Percentiles rank a stretch among this genome's conserved stretches.
Evolutionary conservation across 164 flowering plant genomes (phyloP).

Genomic region (Tetracentron sinense): DNA sequence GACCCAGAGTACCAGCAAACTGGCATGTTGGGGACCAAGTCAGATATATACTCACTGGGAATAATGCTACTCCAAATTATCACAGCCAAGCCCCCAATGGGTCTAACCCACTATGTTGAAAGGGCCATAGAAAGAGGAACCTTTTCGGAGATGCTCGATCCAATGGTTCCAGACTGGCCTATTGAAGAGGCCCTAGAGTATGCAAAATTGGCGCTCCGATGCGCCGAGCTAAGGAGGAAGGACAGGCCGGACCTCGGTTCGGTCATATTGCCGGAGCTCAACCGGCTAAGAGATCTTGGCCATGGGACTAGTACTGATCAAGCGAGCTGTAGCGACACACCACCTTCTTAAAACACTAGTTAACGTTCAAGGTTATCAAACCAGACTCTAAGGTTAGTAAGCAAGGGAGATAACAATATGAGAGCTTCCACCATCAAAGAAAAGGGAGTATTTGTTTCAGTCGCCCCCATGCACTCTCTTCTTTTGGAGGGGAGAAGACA

Average conservation of each 20-base stretch:
- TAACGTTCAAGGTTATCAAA: too few relatives aligned
- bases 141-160: constrained; percentile 51
- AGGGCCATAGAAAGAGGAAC: constrained; percentile 51
- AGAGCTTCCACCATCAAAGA: too few relatives aligned
- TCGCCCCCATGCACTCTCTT: too few relatives aligned
- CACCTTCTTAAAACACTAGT: too few relatives aligned
- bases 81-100: constrained; percentile 73
- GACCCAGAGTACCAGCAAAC: constrained; percentile 88
- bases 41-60: constrained; percentile 72
- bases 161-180: constrained; percentile 64
- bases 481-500: too few relatives aligned
- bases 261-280: constrained; percentile 59
- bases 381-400: too few relatives aligned
- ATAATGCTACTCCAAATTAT: constrained; percentile 66
- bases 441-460: too few relatives aligned
- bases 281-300: constrained; percentile 45
- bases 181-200: constrained; percentile 40
- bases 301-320: too few relatives aligned
- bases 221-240: constrained; percentile 57
- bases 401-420: too few relatives aligned
- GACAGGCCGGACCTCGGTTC: constrained; percentile 67
- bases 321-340: too few relatives aligned
- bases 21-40: constrained; percentile 59
- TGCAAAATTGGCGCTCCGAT: constrained; percentile 48
- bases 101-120: constrained; percentile 52